A percentile compares a stretch with the other conserved stretches of the same genome.
Conservation (phyloP, 1,139 yeast species). For the Blastobotrys serpentis region DNA sequence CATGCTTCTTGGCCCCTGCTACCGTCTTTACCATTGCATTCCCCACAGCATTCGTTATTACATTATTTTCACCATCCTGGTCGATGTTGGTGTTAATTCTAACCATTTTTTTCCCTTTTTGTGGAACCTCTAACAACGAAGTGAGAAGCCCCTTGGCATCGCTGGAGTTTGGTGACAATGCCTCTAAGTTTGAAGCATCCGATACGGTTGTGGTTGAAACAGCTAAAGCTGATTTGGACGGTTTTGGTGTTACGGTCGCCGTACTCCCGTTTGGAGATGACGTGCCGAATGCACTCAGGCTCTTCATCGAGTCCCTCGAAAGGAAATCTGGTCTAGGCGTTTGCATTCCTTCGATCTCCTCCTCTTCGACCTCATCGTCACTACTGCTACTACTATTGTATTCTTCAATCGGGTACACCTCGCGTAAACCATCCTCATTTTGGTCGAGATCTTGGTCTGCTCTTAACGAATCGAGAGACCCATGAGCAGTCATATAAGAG, state of each 20-base stretch:
- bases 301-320: background rate
- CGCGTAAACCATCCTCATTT: too few relatives aligned
- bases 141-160: constrained; percentile 6
- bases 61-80: background rate
- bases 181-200: too few relatives aligned
- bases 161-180: background rate
- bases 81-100: constrained; percentile 1
- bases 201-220: constrained; percentile 1
- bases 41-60: background rate
- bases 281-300: background rate
- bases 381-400: constrained; percentile 3
- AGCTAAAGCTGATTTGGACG: constrained; percentile 2
- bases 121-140: constrained; percentile 1
- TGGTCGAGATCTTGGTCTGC: too few relatives aligned
- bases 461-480: constrained; percentile 7
- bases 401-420: background rate
- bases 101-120: constrained; percentile 1
- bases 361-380: constrained; percentile 8
- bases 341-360: background rate
- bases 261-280: background rate
- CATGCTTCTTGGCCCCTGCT: background rate
- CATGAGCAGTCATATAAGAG: constrained; percentile 17
- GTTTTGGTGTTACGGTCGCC: constrained; percentile 5
- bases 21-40: constrained; percentile 5
- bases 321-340: background rate